Base-by-base conservation (phyloP, 2,329 filamentous ascomycete species). In the Lachnellula hyalina region DNA sequence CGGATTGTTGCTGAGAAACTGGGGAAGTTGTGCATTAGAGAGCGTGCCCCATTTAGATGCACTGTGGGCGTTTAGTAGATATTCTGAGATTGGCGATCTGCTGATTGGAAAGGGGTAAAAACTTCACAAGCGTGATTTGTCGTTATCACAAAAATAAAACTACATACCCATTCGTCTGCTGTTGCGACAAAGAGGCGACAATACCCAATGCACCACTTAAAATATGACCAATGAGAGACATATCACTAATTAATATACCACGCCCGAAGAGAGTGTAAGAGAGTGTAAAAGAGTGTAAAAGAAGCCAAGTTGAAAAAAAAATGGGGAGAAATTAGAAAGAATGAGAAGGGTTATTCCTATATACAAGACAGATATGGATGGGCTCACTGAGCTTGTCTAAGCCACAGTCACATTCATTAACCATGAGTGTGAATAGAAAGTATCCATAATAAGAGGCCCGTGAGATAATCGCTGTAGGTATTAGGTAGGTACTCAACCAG, bases 1-100 rank as follows among this genome's bases (percentile, higher is more conserved):
- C 19, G 78, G 76, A 58, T 80, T 80, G 64, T 78, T 73, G 5
- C 65, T 72, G 15, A 81, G 67, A 57, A 78, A 81, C 0, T 53
- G 45, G 8, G 71, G 71, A n/a, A 73, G 65, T 0, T 54, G 57
- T 11, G 67, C 67, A 1, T 63, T 65, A 8, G 60, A n/a, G 1
- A 73, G 44, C 7, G 68, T 70, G n/a, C 71, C 71, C 67, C 67
- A 71, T 53, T 56, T 14, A 17, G 59, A 60, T 35, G 38, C 46
- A 17, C 59, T 61, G 21, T 12, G 21, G 23, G 38, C 21, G 4
- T 45, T 61, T 25, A 59, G 44, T 48, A 11, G 15, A n/a, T 19
- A 17, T 21, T 23, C 7, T 44, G 11, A 19, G 19, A 44, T 41
- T 17, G 28, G 8, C 8, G 28, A 32, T 32, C 9, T 32, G 28